Conservation (phyloP, 139 green algal species). For the Chlamydomonas incerta region DNA sequence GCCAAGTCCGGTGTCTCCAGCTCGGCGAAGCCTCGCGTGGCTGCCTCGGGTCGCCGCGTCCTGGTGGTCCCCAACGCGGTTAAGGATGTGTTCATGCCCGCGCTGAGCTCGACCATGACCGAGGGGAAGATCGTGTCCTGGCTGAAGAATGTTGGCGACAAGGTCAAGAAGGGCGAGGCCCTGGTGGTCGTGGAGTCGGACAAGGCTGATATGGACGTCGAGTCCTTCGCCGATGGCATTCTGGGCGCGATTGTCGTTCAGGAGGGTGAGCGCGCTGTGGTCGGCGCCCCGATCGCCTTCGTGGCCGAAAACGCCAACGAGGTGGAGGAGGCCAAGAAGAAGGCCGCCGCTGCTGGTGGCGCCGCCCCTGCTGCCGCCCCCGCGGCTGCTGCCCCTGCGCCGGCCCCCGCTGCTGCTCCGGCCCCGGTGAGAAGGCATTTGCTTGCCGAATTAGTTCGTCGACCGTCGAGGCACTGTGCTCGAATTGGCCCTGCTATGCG, state of each 20-base stretch:
- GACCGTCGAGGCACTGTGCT: background rate
- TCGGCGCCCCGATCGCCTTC: conserved; percentile 94
- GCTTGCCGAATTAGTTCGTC: background rate
- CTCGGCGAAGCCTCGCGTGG: background rate
- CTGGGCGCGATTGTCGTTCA: conserved; percentile 87
- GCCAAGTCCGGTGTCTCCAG: background rate
- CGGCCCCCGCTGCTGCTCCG: conserved; percentile 43
- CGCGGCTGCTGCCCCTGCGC: conserved; percentile 42
- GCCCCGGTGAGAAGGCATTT: conserved; percentile 19
- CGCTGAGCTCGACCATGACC: conserved; percentile 74
- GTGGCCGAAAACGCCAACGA: conserved; percentile 96
- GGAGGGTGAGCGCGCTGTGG: conserved; percentile 89
- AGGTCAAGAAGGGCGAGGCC: conserved; percentile 78
- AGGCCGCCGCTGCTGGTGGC: conserved; percentile 67
- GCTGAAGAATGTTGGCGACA: conserved; percentile 94
- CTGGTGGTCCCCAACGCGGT: conserved; percentile 44
- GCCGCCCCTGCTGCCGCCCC: conserved; percentile 53
- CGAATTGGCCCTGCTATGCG: no score
- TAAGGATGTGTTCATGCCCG: conserved; percentile 98
- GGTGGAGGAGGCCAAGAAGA: conserved; percentile 93
- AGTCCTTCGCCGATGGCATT: conserved; percentile 94
- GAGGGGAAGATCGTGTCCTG: conserved; percentile 96
- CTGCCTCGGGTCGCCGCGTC: background rate
- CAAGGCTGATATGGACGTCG: conserved; percentile 99
- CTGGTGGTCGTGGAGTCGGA: conserved; percentile 99